Conservation (phyloP, 2,329 filamentous ascomycete genomes). For the Cladosporium sp. region DNA sequence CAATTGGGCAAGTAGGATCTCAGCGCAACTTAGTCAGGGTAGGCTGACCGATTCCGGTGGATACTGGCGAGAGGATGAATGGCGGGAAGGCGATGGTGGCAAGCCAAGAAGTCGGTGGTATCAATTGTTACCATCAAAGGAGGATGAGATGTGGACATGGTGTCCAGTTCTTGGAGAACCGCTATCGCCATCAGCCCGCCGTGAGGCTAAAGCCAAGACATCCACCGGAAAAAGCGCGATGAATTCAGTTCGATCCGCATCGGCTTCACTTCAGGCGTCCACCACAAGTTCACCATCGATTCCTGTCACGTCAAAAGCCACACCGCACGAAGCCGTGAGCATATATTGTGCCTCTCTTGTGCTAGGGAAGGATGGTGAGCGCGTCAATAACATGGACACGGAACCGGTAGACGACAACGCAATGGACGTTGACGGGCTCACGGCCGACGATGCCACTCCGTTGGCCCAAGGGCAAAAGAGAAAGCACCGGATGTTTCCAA, state of each 20-base stretch:
- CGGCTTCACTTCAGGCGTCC: background rate
- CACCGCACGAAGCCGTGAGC: background rate
- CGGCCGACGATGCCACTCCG: background rate
- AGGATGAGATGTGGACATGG: slow-evolving; percentile 22
- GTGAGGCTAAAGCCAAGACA: background rate
- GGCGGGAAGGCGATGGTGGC: slow-evolving; percentile 10
- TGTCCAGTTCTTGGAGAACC: slow-evolving; percentile 21
- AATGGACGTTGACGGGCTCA: background rate
- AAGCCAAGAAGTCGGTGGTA: slow-evolving; percentile 13
- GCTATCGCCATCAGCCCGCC: background rate
- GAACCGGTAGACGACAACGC: background rate
- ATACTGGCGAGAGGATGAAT: slow-evolving; percentile 12
- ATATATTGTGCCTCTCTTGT: background rate
- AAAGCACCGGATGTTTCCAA: background rate
- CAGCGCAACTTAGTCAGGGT: background rate
- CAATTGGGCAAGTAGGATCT: slow-evolving; percentile 14
- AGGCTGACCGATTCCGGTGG: slow-evolving; percentile 3
- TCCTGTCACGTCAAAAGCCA: slow-evolving; percentile 4
- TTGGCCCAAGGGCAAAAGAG: background rate
- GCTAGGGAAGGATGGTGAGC: background rate
- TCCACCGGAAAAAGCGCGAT: background rate
- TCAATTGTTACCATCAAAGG: slow-evolving; percentile 19
- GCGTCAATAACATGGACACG: background rate
- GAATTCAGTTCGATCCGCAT: too few species aligned
- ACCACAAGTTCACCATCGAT: background rate